Evolutionary conservation across 2,329 filamentous ascomycete species (phyloP), one percentile per base, ranked within the genome.

Genomic region (Sporothrix euskadiensis): DNA sequence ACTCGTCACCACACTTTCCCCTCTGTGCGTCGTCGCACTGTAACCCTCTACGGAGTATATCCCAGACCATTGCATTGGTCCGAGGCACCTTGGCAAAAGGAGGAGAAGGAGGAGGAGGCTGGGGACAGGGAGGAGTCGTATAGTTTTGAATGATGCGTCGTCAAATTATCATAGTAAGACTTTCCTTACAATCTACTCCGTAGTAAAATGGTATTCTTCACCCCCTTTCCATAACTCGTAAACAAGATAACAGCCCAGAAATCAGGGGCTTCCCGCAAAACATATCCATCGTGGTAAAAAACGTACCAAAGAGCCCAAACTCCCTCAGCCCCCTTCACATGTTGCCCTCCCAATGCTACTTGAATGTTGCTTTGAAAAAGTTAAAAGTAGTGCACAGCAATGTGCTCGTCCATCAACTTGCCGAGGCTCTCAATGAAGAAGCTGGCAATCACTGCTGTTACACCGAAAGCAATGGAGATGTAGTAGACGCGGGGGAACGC

Each of bases 341-440:
- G n/a, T 41, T 12, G 35, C 22, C 22, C 16, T 9, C 10, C n/a
- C 10, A 35, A 35, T 35, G 35, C 8, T 8, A 35, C 35, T 4
- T 35, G 8, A 35, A 35, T 4, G 35, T 10, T 32, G 12, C 41
- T 44, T 14, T 26, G 26, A 26, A 14, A 44, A 44, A 44, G 22
- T 32, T 44, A 65, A 66, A 66, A 66, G 63, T 66, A 66, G 22
- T 49, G 63, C 22, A 66, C 63, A 10, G 63, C 63, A 66, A 66
- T 66, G 63, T 66, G 63, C 63, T 49, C 63, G 41, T 66, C 63
- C 63, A 66, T 66, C 12, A 66, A n/a, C 22, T 49, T 66, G 63
- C 44, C 44, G 6, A 66, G 14, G 63, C 44, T 49, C 63, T 66
- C 63, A n/a, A 66, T 32, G 16, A 66, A 66, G 63, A 66, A 66